Percentiles rank a stretch among this genome's conserved stretches.
These are phyloP conservation scores for Cicer yamashitae DNA, from an alignment of 306 rosid genomes.

Conservation along the genomic window DNA sequence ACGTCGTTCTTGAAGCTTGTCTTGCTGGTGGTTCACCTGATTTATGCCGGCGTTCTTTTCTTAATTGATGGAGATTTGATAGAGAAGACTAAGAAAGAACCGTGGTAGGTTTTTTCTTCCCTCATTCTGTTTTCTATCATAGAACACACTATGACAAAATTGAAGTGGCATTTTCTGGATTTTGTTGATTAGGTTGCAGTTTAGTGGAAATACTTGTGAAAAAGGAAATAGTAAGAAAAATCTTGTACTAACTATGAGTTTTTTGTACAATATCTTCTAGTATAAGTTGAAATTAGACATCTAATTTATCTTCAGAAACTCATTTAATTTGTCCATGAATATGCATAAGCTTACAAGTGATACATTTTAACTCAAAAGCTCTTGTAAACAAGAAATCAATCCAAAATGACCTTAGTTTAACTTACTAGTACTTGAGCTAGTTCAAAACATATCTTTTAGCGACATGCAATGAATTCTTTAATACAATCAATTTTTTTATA, in stretches of 20 bases:
- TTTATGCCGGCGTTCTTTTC: conserved; percentile 73
- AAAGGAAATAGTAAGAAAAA: background rate
- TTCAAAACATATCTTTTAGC: background rate
- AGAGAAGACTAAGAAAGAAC: conserved; percentile 71
- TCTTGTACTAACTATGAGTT: background rate
- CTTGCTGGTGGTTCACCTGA: conserved; percentile 73
- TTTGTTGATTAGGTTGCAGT: conserved; percentile 34
- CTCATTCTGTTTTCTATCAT: conserved; percentile 16
- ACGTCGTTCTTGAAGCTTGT: conserved; percentile 73
- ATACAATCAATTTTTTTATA: background rate
- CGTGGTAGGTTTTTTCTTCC: conserved; percentile 60
- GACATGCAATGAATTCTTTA: conserved; percentile 5
- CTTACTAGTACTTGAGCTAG: background rate
- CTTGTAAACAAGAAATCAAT: background rate
- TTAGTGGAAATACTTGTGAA: background rate
- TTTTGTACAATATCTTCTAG: background rate
- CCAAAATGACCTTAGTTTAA: background rate
- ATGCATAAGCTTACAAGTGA: background rate
- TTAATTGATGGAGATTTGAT: conserved; percentile 75
- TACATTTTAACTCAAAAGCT: background rate
- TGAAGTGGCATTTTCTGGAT: conserved; percentile 29
- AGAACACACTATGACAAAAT: background rate
- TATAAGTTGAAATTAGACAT: background rate
- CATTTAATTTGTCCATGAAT: background rate
- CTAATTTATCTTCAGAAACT: background rate